Evolutionary conservation across 1,284 basidiomycete species (phyloP), one percentile per base, ranked within the genome.

Genomic region (Blastosporella zonata): DNA sequence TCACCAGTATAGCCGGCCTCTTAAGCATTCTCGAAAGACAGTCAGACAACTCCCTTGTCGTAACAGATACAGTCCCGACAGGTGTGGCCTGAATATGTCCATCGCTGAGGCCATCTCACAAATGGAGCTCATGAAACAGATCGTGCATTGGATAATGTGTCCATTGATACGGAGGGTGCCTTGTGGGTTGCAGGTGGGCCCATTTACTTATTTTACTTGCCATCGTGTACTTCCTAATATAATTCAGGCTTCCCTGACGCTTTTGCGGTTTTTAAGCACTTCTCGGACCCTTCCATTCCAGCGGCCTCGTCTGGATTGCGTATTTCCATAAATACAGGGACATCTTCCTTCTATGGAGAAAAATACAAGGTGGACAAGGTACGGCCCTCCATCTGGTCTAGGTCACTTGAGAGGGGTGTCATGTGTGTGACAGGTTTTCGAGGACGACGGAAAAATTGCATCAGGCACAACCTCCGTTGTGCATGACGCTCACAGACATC

Each of bases 361-460:
- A 86, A 84, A 55, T 82, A 76, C 56, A 76, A 70, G 39, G 60
- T 83, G n/a, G 75, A 81, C 46, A 84, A 77, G 73, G 82, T 81
- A 55, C 20, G 20, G 15, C 10, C 29, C 37, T 12, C 13, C 12
- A 4, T 8, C 12, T 21, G n/a, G n/a, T 39, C 25, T 41, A 8
- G 12, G 48, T 60, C 22, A 40, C 31, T 38, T 52, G 10, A 20
- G n/a, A 83, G 81, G 65, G 8, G 15, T 43, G 17, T 28, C 22
- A 23, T 10, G n/a, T 6, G n/a, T 27, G 17, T 25, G 20, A 17
- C 27, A 55, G 54, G 41, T 52, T 39, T 55, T 55, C 12, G 82
- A 85, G 63, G 81, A 87, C 60, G 70, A 80, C 55, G 84, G 84
- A 6, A 64, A 58, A 9, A 46, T 82, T 18, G 75, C 73, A 6